phyloP scores from a whole-genome alignment of 441 rosid species.

The Aleurites moluccanus region DNA sequence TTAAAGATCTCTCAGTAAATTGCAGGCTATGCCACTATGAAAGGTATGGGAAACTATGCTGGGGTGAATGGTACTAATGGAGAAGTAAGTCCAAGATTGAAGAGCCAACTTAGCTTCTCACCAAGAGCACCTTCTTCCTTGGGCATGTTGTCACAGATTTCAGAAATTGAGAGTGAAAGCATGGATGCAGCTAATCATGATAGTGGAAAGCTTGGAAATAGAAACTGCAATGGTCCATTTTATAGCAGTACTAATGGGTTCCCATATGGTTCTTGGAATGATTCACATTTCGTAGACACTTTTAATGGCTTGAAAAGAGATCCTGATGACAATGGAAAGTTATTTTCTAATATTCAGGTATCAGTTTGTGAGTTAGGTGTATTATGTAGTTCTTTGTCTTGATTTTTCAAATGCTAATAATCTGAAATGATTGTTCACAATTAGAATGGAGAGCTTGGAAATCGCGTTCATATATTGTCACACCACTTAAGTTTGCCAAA shows the following conservation, averaged over 20 bases:
- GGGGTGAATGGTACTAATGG: constrained; percentile 43
- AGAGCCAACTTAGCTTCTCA: constrained; percentile 56
- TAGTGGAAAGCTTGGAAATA: constrained; percentile 34
- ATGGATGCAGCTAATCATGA: constrained; percentile 28
- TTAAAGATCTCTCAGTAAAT: constrained; percentile 28
- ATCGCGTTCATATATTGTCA: constrained; percentile 47
- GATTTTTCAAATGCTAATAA: constrained; percentile 11
- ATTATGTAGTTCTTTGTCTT: neutral
- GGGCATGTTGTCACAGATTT: constrained; percentile 66
- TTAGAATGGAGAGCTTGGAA: constrained; percentile 59
- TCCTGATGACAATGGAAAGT: constrained; percentile 29
- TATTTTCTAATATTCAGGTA: constrained; percentile 41
- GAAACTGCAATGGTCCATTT: constrained; percentile 26
- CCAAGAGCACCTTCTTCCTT: constrained; percentile 60
- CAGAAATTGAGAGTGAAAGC: constrained; percentile 46
- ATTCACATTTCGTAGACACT: constrained; percentile 35
- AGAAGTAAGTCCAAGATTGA: constrained; percentile 57
- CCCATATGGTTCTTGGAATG: constrained; percentile 47
- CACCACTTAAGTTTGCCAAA: constrained; percentile 67
- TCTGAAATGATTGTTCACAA: constrained; percentile 1
- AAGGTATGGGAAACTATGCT: constrained; percentile 43
- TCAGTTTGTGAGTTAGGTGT: neutral
- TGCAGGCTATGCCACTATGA: constrained; percentile 52
- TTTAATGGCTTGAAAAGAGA: constrained; percentile 38
- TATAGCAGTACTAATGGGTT: constrained; percentile 25